phyloP scores from a whole-genome alignment of 176 grass and related monocot genomes.

The Cocos nucifera region DNA sequence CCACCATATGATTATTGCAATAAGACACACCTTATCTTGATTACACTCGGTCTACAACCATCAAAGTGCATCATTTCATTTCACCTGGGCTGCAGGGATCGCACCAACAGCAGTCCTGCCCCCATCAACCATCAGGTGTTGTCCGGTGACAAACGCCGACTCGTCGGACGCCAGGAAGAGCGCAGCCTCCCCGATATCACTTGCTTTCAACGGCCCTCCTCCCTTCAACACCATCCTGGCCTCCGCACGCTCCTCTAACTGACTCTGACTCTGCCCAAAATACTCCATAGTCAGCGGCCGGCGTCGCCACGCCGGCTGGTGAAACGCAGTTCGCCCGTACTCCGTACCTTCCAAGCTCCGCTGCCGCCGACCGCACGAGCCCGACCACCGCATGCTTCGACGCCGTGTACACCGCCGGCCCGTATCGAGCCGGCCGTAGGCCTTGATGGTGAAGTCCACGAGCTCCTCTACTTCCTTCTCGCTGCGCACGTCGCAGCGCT shows the following conservation, averaged over 20 bases:
- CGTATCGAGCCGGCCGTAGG: too few species aligned
- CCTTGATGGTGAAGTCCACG: too few species aligned
- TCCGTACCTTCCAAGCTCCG: constrained; percentile 49
- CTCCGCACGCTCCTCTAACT: constrained; percentile 30
- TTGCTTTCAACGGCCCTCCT: constrained; percentile 29
- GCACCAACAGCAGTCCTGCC: too few species aligned
- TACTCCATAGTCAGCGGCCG: constrained; percentile 20
- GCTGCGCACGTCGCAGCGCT: too few species aligned
- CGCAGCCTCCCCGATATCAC: too few species aligned
- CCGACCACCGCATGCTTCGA: constrained; percentile 78
- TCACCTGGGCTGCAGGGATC: too few species aligned
- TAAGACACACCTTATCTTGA: too few species aligned
- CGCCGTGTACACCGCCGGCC: constrained; percentile 27
- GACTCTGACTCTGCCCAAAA: constrained; percentile 5
- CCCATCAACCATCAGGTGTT: too few species aligned
- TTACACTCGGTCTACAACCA: too few species aligned
- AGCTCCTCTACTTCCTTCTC: too few species aligned
- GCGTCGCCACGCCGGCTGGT: constrained; percentile 57
- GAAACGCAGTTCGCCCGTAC: constrained; percentile 76
- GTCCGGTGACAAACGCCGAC: constrained; percentile 10
- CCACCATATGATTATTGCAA: too few species aligned
- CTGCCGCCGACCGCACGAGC: constrained; percentile 46
- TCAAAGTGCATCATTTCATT: too few species aligned
- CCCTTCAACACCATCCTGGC: constrained; percentile 28
- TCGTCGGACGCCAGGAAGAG: constrained; percentile 74